Evolutionary conservation across 768 basidiomycete species (phyloP), one percentile per base, ranked within the genome.

Genomic region (Leccinellum albellum): DNA sequence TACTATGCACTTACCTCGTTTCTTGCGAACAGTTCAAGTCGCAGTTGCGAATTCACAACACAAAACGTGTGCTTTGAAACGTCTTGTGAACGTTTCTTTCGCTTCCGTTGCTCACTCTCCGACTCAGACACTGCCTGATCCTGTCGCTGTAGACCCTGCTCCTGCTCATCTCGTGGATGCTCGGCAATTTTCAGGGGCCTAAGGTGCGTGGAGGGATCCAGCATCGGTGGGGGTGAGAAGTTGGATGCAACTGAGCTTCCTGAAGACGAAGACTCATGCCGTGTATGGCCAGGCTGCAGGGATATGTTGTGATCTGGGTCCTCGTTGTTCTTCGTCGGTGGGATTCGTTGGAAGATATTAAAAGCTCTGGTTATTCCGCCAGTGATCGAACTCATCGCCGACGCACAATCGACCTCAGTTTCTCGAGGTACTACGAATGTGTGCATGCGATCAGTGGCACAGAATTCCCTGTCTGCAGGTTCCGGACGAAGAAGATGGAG

Each of bases 51-150:
- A 68, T 97, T 98, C 59, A 87, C 79, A 57, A 99, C 83, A 65
- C 91, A 97, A 73, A 98, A 98, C 1, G 92, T 96, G 72, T 98
- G 96, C 63, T 90, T 92, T 40, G 89, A 91, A 6, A 94, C 88
- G 56, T 91, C 87, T 35, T 77, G 77, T 1, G 72, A 64, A 53
- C 73, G 70, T 70, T 76, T 80, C 65, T 71, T 79, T 74, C 73
- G 78, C 71, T 76, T 80, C 56, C 76, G 76, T 52, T 76, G 72
- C 44, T 79, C 76, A 29, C 74, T 73, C 48, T 76, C 62, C 28
- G 59, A 42, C n/a, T 42, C 28, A 48, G 35, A 37, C 17, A n/a
- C 35, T 37, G 49, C 33, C 15, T 45, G 56, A 23, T 56, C 56
- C 10, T 57, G 64, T 37, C 8, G 35, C 14, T 70, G 68, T 9